Evolutionary conservation across 257 asterid species (phyloP), one percentile per base, ranked within the genome.

Genomic region (Plectranthus barbatus): DNA sequence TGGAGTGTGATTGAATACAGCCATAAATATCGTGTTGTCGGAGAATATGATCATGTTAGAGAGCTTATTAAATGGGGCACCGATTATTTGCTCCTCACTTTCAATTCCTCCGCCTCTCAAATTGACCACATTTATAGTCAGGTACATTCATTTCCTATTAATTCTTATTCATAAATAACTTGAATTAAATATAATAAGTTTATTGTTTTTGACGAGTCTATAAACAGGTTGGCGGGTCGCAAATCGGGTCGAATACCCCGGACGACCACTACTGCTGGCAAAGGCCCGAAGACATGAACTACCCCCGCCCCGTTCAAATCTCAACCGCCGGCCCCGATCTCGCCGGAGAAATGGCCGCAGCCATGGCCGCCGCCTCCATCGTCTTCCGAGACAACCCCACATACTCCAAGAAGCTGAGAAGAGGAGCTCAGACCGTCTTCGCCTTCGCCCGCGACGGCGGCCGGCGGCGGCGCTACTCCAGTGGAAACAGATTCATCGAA

Each of bases 1-100:
- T 91, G 97, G 98, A 92, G 97, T 57, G 86, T 78, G 17, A 88
- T 92, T 1, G 98, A 92, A 45, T 92, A 92, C 42, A 87, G 86
- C 44, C 93, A 81, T 50, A 92, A 88, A 50, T 92, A 81, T 49
- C 88, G 84, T 6, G 91, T 81, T 34, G 64, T 78, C 9, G 86
- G 81, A n/a, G 97, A 92, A 75, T 88, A 88, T 40, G 77, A 88
- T 12, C 97, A 86, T 37, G 68, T 74, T 36, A 62, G 74, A 42
- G 87, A 81, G 11, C 87, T 91, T 4, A 88, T 88, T 79, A 83
- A 83, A 72, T 88, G 98, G 98, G 98, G 98, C 17, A 88, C 81
- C 10, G 96, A 91, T 76, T 91, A 91, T 61, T 59, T 91, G 44
- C 95, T 91, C 59, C 84, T 61, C 0, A 88, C 96, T 33, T 91